A percentile compares a stretch with the other conserved stretches of the same genome.
These are phyloP conservation scores for Saccharomycopsis malanga DNA, from an alignment of 805 yeast genomes.

Conservation along the genomic window DNA sequence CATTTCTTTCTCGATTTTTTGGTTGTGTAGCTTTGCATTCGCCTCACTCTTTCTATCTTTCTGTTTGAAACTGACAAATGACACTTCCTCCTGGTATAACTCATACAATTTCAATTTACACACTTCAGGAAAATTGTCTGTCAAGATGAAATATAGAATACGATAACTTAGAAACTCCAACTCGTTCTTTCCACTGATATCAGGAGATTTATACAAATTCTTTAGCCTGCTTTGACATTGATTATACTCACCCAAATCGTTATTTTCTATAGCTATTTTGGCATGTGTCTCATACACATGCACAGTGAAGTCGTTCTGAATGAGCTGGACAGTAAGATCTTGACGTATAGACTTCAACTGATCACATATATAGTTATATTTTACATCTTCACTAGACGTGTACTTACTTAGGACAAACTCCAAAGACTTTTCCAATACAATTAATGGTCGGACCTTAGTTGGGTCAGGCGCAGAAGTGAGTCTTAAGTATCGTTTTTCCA, in stretches of 20 bases:
- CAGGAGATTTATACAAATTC: slow-evolving; percentile 45
- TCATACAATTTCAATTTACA: slow-evolving; percentile 33
- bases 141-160: slow-evolving; percentile 66
- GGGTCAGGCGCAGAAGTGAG: slow-evolving; percentile 92
- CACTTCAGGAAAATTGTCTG: slow-evolving; percentile 55
- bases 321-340: slow-evolving; percentile 87
- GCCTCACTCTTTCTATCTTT: not conserved
- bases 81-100: slow-evolving; percentile 7
- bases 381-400: slow-evolving; percentile 34
- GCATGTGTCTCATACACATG: slow-evolving; percentile 82
- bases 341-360: slow-evolving; percentile 91
- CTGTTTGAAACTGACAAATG: not conserved
- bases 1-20: slow-evolving; percentile 9
- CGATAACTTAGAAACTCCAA: slow-evolving; percentile 69
- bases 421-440: slow-evolving; percentile 52
- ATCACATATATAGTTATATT: slow-evolving; percentile 74
- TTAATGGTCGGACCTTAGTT: slow-evolving; percentile 66
- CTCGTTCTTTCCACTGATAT: slow-evolving; percentile 31
- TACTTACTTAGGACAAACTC: slow-evolving; percentile 48
- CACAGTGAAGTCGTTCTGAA: slow-evolving; percentile 69
- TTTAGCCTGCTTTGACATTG: slow-evolving; percentile 85
- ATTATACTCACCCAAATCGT: slow-evolving; percentile 89
- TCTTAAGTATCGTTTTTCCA: slow-evolving; percentile 77
- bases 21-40: not conserved
- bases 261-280: slow-evolving; percentile 72